phyloP scores from a whole-genome alignment of 257 asterid genomes.

The Ballota nigra region DNA sequence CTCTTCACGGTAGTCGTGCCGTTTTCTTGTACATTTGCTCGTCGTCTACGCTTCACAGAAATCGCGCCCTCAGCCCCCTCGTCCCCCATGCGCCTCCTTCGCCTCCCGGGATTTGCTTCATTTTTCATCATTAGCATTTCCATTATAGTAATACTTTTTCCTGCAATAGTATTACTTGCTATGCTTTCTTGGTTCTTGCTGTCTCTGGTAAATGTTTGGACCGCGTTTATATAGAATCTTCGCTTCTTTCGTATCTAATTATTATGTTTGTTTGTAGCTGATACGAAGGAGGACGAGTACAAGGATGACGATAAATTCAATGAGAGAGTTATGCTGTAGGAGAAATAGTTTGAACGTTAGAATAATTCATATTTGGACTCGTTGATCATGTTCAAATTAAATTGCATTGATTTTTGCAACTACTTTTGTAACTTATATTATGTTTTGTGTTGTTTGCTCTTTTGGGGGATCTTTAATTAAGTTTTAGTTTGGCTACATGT shows the following conservation, averaged over 20 bases:
- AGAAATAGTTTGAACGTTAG: neutral
- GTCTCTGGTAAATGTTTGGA: neutral
- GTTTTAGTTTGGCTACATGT: neutral
- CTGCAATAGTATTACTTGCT: neutral
- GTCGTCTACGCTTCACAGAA: neutral
- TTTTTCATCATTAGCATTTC: neutral
- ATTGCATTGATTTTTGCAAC: constrained; percentile 1
- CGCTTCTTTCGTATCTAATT: neutral
- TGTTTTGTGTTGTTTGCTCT: neutral
- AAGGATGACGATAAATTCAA: neutral
- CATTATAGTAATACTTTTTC: neutral
- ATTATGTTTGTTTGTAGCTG: neutral
- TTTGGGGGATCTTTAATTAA: neutral
- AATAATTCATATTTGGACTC: neutral
- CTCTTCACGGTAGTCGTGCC: constrained; percentile 7
- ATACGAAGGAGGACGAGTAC: neutral
- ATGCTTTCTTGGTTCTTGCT: neutral
- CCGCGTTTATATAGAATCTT: neutral
- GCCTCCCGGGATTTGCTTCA: neutral
- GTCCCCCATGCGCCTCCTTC: neutral
- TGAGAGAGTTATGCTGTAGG: neutral
- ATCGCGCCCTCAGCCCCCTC: neutral
- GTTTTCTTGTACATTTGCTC: neutral
- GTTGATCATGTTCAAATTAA: neutral
- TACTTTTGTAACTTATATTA: neutral